Conservation (phyloP, 2,329 filamentous ascomycete species). For the Didymella lethalis region DNA sequence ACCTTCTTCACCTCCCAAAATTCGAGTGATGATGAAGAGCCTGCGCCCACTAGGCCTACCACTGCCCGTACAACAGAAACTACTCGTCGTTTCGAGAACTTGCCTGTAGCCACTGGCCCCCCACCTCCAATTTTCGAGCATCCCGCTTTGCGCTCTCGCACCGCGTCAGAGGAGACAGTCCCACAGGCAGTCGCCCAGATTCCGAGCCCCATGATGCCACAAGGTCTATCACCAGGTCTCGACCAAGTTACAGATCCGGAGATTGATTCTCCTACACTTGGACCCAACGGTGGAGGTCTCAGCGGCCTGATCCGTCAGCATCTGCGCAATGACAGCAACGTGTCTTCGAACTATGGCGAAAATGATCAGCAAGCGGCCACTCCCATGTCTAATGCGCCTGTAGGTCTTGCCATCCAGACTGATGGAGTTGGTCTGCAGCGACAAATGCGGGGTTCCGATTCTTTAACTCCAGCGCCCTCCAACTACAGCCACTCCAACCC, state of each 20-base stretch:
- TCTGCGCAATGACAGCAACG: conserved; percentile 79
- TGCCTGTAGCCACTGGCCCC: conserved; percentile 44
- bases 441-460: conserved; percentile 42
- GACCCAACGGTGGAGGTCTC: conserved; percentile 69
- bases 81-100: conserved; percentile 43
- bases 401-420: conserved; percentile 47
- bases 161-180: conserved; percentile 32
- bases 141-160: conserved; percentile 48
- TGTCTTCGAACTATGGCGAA: conserved; percentile 75
- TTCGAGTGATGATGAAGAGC: conserved; percentile 46
- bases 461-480: conserved; percentile 56
- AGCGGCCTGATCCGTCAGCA: conserved; percentile 86
- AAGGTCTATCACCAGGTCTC: conserved; percentile 18
- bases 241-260: conserved; percentile 36
- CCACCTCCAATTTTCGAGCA: conserved; percentile 49
- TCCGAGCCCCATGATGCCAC: conserved; percentile 11
- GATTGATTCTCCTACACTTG: conserved; percentile 82
- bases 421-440: conserved; percentile 42
- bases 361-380: conserved; percentile 46
- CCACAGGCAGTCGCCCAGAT: conserved; percentile 21
- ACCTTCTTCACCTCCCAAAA: conserved; percentile 46
- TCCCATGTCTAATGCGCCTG: conserved; percentile 30
- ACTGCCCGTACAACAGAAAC: conserved; percentile 30
- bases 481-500: conserved; percentile 62
- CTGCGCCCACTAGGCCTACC: conserved; percentile 22